phyloP scores from a whole-genome alignment of 2,329 filamentous ascomycete genomes.

The Aspergillus fijiensis region DNA sequence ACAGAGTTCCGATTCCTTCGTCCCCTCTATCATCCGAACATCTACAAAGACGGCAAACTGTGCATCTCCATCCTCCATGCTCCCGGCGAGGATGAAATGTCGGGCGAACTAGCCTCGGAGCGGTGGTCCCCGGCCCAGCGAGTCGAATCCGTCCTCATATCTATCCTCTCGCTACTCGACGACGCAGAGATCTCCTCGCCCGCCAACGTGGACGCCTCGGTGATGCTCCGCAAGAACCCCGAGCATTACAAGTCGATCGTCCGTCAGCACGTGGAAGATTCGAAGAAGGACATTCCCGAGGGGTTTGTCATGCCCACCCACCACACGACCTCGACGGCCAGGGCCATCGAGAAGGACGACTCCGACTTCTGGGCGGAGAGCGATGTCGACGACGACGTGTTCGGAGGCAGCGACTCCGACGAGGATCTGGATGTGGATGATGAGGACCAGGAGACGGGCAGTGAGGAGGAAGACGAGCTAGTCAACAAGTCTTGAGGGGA shows the following conservation, averaged over 20 bases:
- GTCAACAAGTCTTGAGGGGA: background rate
- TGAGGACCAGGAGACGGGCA: constrained; percentile 51
- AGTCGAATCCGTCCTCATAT: constrained; percentile 91
- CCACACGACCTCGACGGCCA: constrained; percentile 46
- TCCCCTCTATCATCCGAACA: constrained; percentile 86
- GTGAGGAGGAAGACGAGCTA: constrained; percentile 48
- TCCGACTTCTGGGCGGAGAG: constrained; percentile 76
- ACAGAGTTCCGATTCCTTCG: constrained; percentile 76
- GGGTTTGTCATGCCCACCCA: constrained; percentile 81
- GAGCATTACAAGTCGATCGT: constrained; percentile 69
- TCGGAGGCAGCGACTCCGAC: constrained; percentile 68
- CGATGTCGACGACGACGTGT: constrained; percentile 70
- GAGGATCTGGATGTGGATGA: constrained; percentile 45
- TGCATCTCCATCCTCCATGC: constrained; percentile 96
- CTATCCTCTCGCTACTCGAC: constrained; percentile 86
- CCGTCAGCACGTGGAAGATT: constrained; percentile 66
- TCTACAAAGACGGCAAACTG: constrained; percentile 84
- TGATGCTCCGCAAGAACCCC: constrained; percentile 75
- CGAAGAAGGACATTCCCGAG: constrained; percentile 74
- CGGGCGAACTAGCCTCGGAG: constrained; percentile 84
- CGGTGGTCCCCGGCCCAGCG: constrained; percentile 93
- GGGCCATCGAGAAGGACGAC: constrained; percentile 67
- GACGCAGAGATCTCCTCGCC: constrained; percentile 91
- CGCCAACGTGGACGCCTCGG: constrained; percentile 89
- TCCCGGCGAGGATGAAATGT: constrained; percentile 89